Percentiles rank a stretch among this genome's conserved stretches.
Evolutionary conservation across 306 rosid species (phyloP).

Genomic region (Vicia faba): DNA sequence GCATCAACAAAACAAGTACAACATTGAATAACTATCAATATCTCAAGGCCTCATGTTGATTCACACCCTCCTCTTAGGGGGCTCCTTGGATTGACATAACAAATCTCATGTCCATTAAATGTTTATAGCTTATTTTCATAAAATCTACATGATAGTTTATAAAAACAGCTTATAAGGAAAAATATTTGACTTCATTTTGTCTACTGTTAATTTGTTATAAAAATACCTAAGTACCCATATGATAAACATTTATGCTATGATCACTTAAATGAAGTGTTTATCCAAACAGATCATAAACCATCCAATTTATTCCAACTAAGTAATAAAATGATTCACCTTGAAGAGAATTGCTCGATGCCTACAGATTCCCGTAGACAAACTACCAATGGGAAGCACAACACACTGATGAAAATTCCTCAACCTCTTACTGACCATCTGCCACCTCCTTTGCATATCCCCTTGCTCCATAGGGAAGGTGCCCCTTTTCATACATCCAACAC

Average conservation of each 20-base stretch:
- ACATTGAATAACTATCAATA: not conserved
- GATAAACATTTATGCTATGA: not conserved
- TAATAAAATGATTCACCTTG: slow-evolving; percentile 60
- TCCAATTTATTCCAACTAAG: not conserved
- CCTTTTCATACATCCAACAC: slow-evolving; percentile 50
- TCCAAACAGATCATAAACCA: not conserved
- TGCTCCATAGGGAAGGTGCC: slow-evolving; percentile 86
- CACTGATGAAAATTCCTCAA: slow-evolving; percentile 78
- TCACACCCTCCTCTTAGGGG: not conserved
- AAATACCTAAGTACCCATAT: not conserved
- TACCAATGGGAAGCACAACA: slow-evolving; percentile 88
- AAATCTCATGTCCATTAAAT: not conserved
- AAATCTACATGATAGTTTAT: not conserved
- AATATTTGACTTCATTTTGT: not conserved
- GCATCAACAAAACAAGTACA: slow-evolving; percentile 42
- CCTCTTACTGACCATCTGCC: slow-evolving; percentile 85
- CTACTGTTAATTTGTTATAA: not conserved
- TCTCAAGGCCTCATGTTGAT: not conserved
- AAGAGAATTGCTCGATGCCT: slow-evolving; percentile 97
- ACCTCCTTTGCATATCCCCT: slow-evolving; percentile 75
- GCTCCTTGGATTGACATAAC: not conserved
- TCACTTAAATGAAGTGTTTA: not conserved
- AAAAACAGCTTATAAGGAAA: not conserved
- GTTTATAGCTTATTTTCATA: not conserved
- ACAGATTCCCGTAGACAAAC: slow-evolving; percentile 86